These are phyloP conservation scores for Pleurotus sapidus DNA, from an alignment of 768 basidiomycete genomes.

Conservation along the genomic window DNA sequence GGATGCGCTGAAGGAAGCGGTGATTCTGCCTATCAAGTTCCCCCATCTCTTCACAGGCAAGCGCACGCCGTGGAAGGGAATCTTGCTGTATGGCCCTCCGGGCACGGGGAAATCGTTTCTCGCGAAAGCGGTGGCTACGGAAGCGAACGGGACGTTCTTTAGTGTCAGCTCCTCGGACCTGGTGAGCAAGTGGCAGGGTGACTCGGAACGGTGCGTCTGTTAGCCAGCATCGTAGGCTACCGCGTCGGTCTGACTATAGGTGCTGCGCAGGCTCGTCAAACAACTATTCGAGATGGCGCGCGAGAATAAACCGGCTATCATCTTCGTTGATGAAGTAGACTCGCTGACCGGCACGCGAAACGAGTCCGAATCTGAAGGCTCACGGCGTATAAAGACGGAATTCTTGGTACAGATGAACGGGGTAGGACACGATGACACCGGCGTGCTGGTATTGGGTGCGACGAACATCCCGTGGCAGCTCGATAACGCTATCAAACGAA, in stretches of 20 bases:
- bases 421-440: constrained; percentile 95
- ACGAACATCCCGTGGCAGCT: constrained; percentile 99
- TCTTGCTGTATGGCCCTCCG: constrained; percentile 94
- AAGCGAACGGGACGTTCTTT: constrained; percentile 99
- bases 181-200: constrained; percentile 99
- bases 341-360: constrained; percentile 92
- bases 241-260: background rate
- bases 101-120: constrained; percentile 97
- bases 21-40: constrained; percentile 99
- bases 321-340: constrained; percentile 99
- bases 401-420: constrained; percentile 99
- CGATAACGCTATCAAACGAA: constrained; percentile 95
- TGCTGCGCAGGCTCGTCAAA: constrained; percentile 72
- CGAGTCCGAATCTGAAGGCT: constrained; percentile 96
- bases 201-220: constrained; percentile 81
- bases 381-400: constrained; percentile 96
- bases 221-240: no score
- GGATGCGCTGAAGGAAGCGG: constrained; percentile 94
- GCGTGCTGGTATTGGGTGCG: constrained; percentile 93
- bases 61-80: constrained; percentile 96
- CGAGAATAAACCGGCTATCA: constrained; percentile 95
- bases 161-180: constrained; percentile 93
- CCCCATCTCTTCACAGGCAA: constrained; percentile 98
- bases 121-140: constrained; percentile 98
- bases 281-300: constrained; percentile 96